A percentile compares a stretch with the other conserved stretches of the same genome.
Conservation (phyloP, 2,329 filamentous ascomycete genomes). For the Xylaria sp. region DNA sequence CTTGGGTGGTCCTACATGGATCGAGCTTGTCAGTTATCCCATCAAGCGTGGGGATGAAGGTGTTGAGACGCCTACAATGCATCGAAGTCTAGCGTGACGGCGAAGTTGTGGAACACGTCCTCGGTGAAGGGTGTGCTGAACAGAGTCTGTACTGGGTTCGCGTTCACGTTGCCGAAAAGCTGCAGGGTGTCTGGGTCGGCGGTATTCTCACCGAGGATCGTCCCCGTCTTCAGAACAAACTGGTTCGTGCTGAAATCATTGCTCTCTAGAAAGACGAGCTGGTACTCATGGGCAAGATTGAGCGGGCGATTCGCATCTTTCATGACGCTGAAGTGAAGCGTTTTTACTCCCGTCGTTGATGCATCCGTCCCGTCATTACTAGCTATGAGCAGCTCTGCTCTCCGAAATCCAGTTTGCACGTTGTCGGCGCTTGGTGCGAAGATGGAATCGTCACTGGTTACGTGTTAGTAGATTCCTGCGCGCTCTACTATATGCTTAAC, state of each 20-base stretch:
- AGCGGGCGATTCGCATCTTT: conserved; percentile 25
- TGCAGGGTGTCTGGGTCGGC: conserved; percentile 27
- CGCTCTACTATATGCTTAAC: neutral
- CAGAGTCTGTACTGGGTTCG: conserved; percentile 18
- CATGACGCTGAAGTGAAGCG: conserved; percentile 29
- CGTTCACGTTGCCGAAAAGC: conserved; percentile 27
- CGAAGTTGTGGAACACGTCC: conserved; percentile 27
- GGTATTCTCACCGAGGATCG: conserved; percentile 23
- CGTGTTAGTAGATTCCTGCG: conserved; percentile 3
- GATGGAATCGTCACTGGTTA: conserved; percentile 27
- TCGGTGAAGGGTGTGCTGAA: conserved; percentile 29
- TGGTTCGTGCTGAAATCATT: conserved; percentile 27
- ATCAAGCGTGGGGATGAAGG: neutral
- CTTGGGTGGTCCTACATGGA: conserved; percentile 18
- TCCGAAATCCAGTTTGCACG: conserved; percentile 28
- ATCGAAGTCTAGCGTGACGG: conserved; percentile 27
- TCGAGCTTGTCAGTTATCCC: conserved; percentile 4
- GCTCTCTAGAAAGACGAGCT: conserved; percentile 32
- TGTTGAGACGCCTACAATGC: conserved; percentile 13
- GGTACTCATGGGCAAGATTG: conserved; percentile 29
- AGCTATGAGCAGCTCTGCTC: conserved; percentile 27
- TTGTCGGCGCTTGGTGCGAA: conserved; percentile 31
- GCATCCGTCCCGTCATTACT: conserved; percentile 29
- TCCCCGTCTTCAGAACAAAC: conserved; percentile 27
- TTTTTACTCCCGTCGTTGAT: conserved; percentile 28